These are phyloP conservation scores for Phytopythium cucurbitacearum DNA, from an alignment of 352 stramenopile species.

Conservation along the genomic window DNA sequence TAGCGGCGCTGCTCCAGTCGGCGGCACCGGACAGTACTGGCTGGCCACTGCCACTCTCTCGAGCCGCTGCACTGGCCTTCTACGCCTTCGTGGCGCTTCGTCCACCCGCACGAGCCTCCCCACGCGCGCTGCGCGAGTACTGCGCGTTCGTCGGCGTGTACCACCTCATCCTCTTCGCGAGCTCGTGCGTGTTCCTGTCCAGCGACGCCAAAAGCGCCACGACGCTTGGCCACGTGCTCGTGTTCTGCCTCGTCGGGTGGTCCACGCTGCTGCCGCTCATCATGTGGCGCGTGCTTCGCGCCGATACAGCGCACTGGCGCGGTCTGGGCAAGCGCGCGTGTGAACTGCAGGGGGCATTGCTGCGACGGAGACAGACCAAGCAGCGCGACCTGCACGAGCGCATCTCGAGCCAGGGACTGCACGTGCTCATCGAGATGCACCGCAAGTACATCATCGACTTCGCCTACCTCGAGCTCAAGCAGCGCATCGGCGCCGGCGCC, in stretches of 20 bases:
- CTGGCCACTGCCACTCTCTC: constrained; percentile 21
- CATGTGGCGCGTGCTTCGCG: constrained; percentile 66
- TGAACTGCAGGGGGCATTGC: constrained; percentile 44
- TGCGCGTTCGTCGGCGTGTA: constrained; percentile 43
- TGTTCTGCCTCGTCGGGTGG: constrained; percentile 32
- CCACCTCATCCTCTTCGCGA: constrained; percentile 36
- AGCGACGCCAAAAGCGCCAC: constrained; percentile 14
- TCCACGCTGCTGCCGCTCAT: constrained; percentile 49
- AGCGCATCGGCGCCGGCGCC: constrained; percentile 44
- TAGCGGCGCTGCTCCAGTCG: constrained; percentile 20
- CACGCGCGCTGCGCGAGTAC: constrained; percentile 51
- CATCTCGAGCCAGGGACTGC: constrained; percentile 55
- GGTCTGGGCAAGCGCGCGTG: constrained; percentile 53
- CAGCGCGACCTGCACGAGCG: constrained; percentile 43
- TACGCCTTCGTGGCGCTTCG: constrained; percentile 31
- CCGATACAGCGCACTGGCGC: constrained; percentile 72
- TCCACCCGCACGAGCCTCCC: constrained; percentile 33
- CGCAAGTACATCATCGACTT: constrained; percentile 68
- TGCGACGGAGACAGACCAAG: constrained; percentile 20
- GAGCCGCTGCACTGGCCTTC: constrained; percentile 18
- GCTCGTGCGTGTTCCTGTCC: constrained; percentile 25
- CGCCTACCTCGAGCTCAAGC: constrained; percentile 39
- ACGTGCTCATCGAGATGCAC: constrained; percentile 67
- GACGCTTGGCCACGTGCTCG: background rate
- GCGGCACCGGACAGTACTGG: constrained; percentile 8